Evolutionary conservation across 208 protist species (phyloP).

Genomic region (Plasmodiophora brassicae): DNA sequence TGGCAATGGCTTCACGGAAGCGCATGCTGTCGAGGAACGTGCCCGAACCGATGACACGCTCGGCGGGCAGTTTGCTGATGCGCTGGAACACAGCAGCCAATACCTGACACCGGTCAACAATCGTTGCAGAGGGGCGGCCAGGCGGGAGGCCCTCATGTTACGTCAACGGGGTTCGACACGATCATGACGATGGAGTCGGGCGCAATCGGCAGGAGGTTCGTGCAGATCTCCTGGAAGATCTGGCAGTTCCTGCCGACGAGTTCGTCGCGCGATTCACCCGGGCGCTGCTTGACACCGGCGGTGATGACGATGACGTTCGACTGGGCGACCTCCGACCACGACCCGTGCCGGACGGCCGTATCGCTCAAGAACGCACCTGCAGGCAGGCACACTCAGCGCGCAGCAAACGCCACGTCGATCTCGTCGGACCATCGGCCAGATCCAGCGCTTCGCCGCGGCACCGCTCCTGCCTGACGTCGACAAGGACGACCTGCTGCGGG

Average conservation of each 20-base stretch:
- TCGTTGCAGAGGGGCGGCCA: no score
- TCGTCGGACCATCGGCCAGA: neutral
- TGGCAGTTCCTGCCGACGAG: neutral
- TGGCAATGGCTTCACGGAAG: constrained; percentile 7
- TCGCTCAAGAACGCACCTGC: neutral
- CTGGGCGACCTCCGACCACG: neutral
- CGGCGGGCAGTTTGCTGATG: neutral
- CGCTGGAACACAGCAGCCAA: neutral
- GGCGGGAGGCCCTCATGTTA: neutral
- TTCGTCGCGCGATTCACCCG: neutral
- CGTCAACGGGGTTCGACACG: neutral
- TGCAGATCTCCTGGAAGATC: neutral
- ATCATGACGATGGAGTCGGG: neutral
- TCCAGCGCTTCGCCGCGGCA: neutral
- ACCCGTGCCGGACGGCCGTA: neutral
- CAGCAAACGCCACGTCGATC: neutral
- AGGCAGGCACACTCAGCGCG: neutral
- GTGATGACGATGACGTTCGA: neutral
- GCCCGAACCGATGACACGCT: constrained; percentile 4
- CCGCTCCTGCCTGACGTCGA: neutral
- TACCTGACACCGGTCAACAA: neutral
- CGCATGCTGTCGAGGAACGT: constrained; percentile 4
- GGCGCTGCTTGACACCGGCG: neutral
- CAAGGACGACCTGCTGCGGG: neutral
- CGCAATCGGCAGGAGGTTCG: neutral